These are phyloP conservation scores for Chenopodium album DNA, from an alignment of 148 eudicot genomes.

Conservation along the genomic window DNA sequence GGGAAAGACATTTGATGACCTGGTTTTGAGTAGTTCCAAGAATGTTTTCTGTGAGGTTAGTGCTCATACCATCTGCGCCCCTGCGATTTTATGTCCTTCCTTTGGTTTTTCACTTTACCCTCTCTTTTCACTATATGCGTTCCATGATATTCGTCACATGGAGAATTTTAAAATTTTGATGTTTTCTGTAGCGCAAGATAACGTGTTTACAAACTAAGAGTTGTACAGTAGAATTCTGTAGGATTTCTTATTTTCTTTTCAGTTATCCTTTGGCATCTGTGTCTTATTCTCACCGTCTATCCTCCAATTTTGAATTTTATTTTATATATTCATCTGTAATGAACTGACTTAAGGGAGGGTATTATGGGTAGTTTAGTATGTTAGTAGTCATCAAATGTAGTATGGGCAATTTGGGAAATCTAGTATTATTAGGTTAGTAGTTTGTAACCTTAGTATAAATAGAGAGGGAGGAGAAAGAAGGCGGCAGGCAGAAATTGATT, in stretches of 20 bases:
- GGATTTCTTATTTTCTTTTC: not conserved
- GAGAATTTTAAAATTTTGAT: not conserved
- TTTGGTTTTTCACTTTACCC: not conserved
- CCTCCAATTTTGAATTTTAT: not conserved
- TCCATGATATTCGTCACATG: not conserved
- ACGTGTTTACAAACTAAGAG: not conserved
- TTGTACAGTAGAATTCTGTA: not conserved
- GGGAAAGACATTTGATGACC: slow-evolving; percentile 79
- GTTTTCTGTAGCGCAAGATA: not conserved
- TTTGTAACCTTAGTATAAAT: no score
- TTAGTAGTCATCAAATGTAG: no score
- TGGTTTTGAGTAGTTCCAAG: slow-evolving; percentile 57
- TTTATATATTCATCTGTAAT: no score
- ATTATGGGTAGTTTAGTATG: no score
- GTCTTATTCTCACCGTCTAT: not conserved
- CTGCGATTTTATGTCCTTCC: not conserved
- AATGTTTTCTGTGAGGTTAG: slow-evolving; percentile 78
- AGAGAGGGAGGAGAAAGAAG: no score
- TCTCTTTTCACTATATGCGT: not conserved
- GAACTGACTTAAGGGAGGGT: no score
- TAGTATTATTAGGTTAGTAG: no score
- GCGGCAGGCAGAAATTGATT: no score
- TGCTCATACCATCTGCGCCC: not conserved
- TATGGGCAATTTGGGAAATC: no score
- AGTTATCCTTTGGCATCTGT: not conserved